A percentile compares a stretch with the other conserved stretches of the same genome.
phyloP scores from a whole-genome alignment of 148 eudicot genomes.

The Rhododendron mucronatum region DNA sequence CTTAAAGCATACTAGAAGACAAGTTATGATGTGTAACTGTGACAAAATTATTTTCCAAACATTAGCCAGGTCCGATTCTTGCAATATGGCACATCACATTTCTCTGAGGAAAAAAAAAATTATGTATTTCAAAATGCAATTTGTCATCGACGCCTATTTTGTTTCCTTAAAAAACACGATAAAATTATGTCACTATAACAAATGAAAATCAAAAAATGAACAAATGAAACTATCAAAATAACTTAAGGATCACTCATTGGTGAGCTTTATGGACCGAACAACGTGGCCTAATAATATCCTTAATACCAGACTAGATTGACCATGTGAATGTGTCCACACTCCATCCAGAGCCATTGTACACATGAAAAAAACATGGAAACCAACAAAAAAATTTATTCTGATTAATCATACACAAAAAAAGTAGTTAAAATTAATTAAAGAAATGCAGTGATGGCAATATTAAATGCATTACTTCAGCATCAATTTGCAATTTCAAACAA shows the following conservation, averaged over 20 bases:
- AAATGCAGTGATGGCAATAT: not conserved
- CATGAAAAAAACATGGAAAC: not conserved
- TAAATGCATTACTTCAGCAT: not conserved
- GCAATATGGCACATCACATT: not conserved
- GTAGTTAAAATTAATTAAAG: not conserved
- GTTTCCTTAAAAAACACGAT: too few species aligned
- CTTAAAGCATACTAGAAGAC: not conserved
- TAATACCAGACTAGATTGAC: not conserved
- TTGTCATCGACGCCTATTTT: not conserved
- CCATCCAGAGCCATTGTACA: not conserved
- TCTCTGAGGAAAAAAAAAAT: not conserved
- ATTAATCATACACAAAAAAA: not conserved
- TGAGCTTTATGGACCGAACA: too few species aligned
- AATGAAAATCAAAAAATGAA: not conserved
- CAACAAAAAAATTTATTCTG: too few species aligned
- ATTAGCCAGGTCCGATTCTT: not conserved
- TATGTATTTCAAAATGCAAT: too few species aligned
- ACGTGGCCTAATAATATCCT: too few species aligned
- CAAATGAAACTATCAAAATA: not conserved
- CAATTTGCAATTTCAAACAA: not conserved
- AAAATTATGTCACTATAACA: not conserved
- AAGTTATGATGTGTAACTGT: not conserved
- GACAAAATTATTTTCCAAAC: not conserved
- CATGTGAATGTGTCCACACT: not conserved
- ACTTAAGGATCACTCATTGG: too few species aligned